Conservation (phyloP, 148 eudicot species). For the Vaccinium vitisidaea region DNA sequence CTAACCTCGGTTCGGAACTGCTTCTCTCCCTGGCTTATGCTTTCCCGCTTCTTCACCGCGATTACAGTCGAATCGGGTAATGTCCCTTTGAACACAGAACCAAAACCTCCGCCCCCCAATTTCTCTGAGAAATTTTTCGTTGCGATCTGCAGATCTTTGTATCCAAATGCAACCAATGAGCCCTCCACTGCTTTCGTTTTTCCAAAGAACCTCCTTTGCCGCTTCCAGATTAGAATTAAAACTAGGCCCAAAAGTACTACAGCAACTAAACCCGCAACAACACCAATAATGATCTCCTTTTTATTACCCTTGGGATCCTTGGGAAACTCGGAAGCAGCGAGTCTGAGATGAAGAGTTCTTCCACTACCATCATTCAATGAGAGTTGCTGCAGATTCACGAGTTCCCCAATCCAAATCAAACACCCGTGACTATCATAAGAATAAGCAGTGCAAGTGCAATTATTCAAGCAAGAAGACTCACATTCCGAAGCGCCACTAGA, state of each 20-base stretch:
- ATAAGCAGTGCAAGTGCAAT: conserved; percentile 58
- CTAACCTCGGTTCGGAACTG: conserved; percentile 66
- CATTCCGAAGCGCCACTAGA: conserved; percentile 37
- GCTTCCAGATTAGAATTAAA: neutral
- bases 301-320: no score
- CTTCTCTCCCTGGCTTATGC: conserved; percentile 60
- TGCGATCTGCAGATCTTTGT: conserved; percentile 46
- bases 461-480: conserved; percentile 34
- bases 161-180: conserved; percentile 46
- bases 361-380: conserved; percentile 40
- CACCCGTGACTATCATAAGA: conserved; percentile 36
- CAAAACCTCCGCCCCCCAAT: conserved; percentile 68
- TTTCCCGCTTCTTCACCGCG: conserved; percentile 63
- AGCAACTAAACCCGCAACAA: neutral
- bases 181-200: conserved; percentile 39
- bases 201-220: conserved; percentile 11
- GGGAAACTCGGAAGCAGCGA: conserved; percentile 44
- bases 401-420: conserved; percentile 42
- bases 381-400: conserved; percentile 41
- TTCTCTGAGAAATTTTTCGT: conserved; percentile 58
- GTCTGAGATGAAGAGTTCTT: conserved; percentile 36
- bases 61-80: conserved; percentile 47
- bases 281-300: conserved; percentile 15
- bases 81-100: conserved; percentile 60
- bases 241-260: neutral